Base-by-base conservation (phyloP, 179 eudicot genomes). In the Vitellaria paradoxa region DNA sequence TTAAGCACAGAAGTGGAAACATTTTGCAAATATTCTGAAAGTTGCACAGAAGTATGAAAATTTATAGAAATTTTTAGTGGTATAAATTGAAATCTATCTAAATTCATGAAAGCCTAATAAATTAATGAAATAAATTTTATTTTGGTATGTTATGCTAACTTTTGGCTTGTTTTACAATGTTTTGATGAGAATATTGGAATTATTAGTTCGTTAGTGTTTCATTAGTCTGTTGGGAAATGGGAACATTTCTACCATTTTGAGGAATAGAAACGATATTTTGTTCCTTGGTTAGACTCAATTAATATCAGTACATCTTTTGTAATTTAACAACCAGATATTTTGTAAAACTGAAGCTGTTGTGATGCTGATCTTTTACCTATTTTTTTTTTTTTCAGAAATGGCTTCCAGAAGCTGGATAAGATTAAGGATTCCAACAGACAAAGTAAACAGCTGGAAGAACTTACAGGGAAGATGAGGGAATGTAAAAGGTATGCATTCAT, bases 361-460 rank as follows among this genome's bases (percentile, higher is more conserved):
- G 11, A 7, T 57, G 24, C n/a, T 52, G 70, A 62, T 75, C 18
- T 42, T 9, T 71, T 71, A 56, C 37, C 42, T n/a, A 46, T 80
- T 24, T 70, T 76, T 74, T 80, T 80, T 24, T 70, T 76, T 74
- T 80, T 47, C 85, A 96, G 99, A 82, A 96, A 96, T 96, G 99
- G 98, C 68, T 96, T 96, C 78, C 99, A 96, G 81, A 96, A 94
- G 85, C 81, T 96, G 89, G 98, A 93, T 83, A 96, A 96, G 81
- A 80, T 96, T 77, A 96, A 96, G 84, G 98, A 96, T 77, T 82
- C 96, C 56, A 91, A 68, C 66, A 91, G 99, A 80, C 97, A 96
- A 80, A 93, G 93, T 84, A 96, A 96, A 82, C 99, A 94, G 87
- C 86, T 96, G 81, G 99, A 96, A 84, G 99, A 96, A 72, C 99